Evolutionary conservation across 2,329 filamentous ascomycete species (phyloP).

Genomic region (Diaporthe destruens): DNA sequence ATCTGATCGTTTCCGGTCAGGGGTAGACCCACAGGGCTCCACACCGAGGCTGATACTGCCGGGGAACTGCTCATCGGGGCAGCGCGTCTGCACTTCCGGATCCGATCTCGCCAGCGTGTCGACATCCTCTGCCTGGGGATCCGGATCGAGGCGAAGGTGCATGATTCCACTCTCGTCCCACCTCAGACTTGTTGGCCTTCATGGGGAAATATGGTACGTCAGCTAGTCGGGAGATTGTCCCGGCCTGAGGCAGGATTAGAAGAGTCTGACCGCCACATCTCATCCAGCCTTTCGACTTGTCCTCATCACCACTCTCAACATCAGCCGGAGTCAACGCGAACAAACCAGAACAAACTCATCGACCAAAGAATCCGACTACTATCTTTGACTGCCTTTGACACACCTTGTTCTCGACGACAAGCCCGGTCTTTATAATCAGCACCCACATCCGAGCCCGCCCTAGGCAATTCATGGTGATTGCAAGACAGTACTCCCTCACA

Average conservation of each 20-base stretch:
- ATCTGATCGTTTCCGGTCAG: constrained; percentile 34
- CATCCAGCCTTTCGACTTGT: neutral
- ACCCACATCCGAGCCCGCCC: neutral
- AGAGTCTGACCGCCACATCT: constrained; percentile 25
- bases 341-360: neutral
- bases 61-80: constrained; percentile 20
- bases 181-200: constrained; percentile 4
- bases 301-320: neutral
- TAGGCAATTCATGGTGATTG: neutral
- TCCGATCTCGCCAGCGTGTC: constrained; percentile 31
- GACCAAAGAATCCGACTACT: neutral
- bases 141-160: constrained; percentile 24
- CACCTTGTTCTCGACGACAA: neutral
- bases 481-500: neutral
- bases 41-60: constrained; percentile 30
- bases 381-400: neutral
- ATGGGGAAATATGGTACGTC: constrained; percentile 21
- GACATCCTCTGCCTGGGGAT: constrained; percentile 18
- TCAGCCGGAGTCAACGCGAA: neutral
- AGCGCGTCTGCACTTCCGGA: constrained; percentile 9
- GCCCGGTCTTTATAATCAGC: neutral
- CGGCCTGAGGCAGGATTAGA: constrained; percentile 22
- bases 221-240: constrained; percentile 12
- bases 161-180: constrained; percentile 40
- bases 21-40: constrained; percentile 28